These are phyloP conservation scores for Eucalyptus virginea DNA, from an alignment of 345 rosid species.

Conservation along the genomic window DNA sequence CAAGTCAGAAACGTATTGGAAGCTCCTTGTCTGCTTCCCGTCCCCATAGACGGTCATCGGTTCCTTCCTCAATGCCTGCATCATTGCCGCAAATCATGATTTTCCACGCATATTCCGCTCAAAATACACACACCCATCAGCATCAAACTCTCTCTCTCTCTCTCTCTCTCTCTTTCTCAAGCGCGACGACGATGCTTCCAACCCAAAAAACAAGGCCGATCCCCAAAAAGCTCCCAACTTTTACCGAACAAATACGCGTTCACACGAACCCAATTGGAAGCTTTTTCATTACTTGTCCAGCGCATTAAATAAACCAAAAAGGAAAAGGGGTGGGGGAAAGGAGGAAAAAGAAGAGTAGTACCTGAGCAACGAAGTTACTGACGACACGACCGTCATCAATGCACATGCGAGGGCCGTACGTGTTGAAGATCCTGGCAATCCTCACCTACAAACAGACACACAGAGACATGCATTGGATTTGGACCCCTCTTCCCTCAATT, in stretches of 20 bases:
- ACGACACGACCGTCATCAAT: constrained; percentile 99
- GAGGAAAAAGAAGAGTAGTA: background rate
- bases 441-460: constrained; percentile 50
- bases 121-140: background rate
- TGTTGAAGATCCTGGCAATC: constrained; percentile 92
- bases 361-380: constrained; percentile 99
- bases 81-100: background rate
- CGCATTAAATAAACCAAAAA: background rate
- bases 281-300: background rate
- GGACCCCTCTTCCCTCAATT: background rate
- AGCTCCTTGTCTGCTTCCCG: constrained; percentile 99
- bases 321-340: background rate
- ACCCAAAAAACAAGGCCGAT: background rate
- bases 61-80: constrained; percentile 93
- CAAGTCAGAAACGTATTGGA: constrained; percentile 97
- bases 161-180: background rate
- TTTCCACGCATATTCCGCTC: background rate
- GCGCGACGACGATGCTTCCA: background rate
- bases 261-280: background rate
- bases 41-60: constrained; percentile 98
- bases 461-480: background rate
- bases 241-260: background rate
- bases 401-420: constrained; percentile 98
- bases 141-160: background rate
- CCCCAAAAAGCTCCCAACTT: background rate